Percentiles rank a stretch among this genome's conserved stretches.
Conservation (phyloP, 2,329 filamentous ascomycete genomes). For the Fusarium bulbicola region DNA sequence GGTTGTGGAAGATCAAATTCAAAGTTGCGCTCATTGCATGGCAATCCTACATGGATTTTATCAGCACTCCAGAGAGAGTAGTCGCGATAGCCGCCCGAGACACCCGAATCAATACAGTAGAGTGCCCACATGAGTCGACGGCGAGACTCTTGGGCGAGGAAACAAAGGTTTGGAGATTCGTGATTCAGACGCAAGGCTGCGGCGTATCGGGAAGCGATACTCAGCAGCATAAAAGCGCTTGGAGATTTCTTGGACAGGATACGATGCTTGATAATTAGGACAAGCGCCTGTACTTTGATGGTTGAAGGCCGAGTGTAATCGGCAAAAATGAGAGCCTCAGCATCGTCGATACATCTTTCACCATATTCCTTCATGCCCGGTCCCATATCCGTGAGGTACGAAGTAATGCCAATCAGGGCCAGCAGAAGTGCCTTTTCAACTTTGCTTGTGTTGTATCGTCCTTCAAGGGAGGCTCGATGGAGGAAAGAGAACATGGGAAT, state of each 20-base stretch:
- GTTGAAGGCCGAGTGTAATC: slow-evolving; percentile 66
- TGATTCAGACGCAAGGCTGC: slow-evolving; percentile 55
- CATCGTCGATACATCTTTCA: slow-evolving; percentile 63
- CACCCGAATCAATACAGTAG: slow-evolving; percentile 54
- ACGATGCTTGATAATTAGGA: slow-evolving; percentile 56
- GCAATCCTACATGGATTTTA: slow-evolving; percentile 53
- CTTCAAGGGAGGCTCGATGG: slow-evolving; percentile 68
- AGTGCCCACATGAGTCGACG: slow-evolving; percentile 56
- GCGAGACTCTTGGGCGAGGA: slow-evolving; percentile 54
- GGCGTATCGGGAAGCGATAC: slow-evolving; percentile 55
- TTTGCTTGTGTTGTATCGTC: slow-evolving; percentile 65
- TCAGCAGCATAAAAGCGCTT: slow-evolving; percentile 56
- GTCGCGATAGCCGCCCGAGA: slow-evolving; percentile 55
- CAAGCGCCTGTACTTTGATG: slow-evolving; percentile 61
- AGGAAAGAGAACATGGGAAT: slow-evolving; percentile 68
- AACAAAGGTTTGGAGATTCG: slow-evolving; percentile 52
- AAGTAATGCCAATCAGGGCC: slow-evolving; percentile 65
- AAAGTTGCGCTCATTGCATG: slow-evolving; percentile 57
- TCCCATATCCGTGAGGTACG: slow-evolving; percentile 64
- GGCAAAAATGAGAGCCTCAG: slow-evolving; percentile 61
- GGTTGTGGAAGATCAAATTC: slow-evolving; percentile 67
- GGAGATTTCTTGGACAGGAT: slow-evolving; percentile 55
- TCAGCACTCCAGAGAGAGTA: slow-evolving; percentile 56
- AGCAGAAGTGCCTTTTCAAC: slow-evolving; percentile 64
- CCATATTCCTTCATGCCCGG: slow-evolving; percentile 62